These are phyloP conservation scores for Trichosanthes truncata DNA, from an alignment of 306 rosid species.

Conservation along the genomic window DNA sequence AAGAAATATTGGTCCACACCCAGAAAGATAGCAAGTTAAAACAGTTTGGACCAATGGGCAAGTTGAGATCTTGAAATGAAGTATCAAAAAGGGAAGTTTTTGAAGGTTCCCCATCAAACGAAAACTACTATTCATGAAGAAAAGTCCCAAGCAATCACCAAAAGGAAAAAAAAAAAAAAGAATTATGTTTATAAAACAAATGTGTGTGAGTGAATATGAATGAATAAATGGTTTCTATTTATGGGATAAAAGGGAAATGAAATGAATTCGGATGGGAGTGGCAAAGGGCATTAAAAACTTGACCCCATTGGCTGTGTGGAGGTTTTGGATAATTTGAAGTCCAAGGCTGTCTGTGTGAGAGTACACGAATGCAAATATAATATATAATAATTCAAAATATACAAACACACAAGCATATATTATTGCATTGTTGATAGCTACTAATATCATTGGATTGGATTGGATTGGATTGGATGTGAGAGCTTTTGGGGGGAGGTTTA, in stretches of 20 bases:
- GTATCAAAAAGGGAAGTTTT: background rate
- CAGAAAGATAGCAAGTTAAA: background rate
- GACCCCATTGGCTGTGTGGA: background rate
- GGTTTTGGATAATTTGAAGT: background rate
- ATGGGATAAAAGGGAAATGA: background rate
- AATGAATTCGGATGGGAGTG: too few relatives aligned
- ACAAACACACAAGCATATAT: background rate
- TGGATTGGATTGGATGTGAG: background rate
- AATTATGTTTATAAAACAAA: too few relatives aligned
- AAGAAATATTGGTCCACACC: background rate
- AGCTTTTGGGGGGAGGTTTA: background rate
- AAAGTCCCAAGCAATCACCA: background rate
- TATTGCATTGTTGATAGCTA: background rate
- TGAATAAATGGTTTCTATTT: background rate
- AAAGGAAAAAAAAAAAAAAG: too few relatives aligned
- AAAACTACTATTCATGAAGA: background rate
- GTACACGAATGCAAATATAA: background rate
- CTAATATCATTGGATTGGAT: background rate
- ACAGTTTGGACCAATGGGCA: background rate
- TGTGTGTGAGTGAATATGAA: background rate
- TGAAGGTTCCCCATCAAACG: background rate
- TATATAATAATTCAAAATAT: background rate
- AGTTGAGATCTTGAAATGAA: background rate
- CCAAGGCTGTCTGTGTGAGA: background rate
- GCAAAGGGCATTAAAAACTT: too few relatives aligned